Conservation (phyloP, 1,284 basidiomycete species). For the Cutaneotrichosporon mucoides region DNA sequence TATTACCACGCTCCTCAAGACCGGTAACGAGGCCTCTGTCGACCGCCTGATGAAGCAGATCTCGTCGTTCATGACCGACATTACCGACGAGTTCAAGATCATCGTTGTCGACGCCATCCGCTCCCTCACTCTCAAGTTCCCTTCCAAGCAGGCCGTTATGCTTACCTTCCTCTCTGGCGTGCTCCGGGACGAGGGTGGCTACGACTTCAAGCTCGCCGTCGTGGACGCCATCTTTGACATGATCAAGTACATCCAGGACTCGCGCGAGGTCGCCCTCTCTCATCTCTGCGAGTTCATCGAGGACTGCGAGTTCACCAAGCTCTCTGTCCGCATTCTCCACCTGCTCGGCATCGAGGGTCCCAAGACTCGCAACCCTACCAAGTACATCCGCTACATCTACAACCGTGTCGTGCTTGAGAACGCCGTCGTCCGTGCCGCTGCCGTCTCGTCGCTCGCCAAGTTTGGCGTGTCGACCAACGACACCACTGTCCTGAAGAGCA, state of each 20-base stretch:
- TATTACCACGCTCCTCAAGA: constrained; percentile 98
- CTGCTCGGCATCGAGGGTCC: constrained; percentile 94
- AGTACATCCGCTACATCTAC: constrained; percentile 99
- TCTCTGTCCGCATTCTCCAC: constrained; percentile 94
- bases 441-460: constrained; percentile 90
- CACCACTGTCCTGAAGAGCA: constrained; percentile 71
- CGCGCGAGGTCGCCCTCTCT: constrained; percentile 90
- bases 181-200: constrained; percentile 93
- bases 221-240: constrained; percentile 99
- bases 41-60: constrained; percentile 99
- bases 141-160: constrained; percentile 91
- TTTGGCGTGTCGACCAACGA: constrained; percentile 89
- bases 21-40: constrained; percentile 97
- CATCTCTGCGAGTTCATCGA: constrained; percentile 99
- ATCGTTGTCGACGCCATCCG: constrained; percentile 99
- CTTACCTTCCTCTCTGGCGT: constrained; percentile 90
- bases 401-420: constrained; percentile 99
- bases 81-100: constrained; percentile 99
- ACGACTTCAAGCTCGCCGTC: constrained; percentile 98
- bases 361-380: constrained; percentile 88
- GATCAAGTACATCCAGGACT: constrained; percentile 95
- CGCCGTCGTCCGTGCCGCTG: constrained; percentile 94
- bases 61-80: constrained; percentile 97
- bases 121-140: constrained; percentile 98
- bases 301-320: constrained; percentile 99